These are phyloP conservation scores for Podospora fimiseda DNA, from an alignment of 495 filamentous ascomycete species.

Conservation along the genomic window DNA sequence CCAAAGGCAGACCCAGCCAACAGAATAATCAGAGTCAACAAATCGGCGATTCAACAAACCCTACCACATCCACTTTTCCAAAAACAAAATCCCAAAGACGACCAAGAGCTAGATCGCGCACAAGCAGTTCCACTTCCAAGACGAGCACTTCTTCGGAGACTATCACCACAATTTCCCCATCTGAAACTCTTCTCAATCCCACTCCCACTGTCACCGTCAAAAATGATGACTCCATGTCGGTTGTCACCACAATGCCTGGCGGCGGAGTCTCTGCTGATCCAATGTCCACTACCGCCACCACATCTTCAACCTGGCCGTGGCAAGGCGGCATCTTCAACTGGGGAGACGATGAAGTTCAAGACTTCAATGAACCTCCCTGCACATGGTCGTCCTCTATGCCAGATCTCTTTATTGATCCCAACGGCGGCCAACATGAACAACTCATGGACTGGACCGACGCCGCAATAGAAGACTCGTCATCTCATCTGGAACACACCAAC, in stretches of 20 bases:
- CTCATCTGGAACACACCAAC: not conserved
- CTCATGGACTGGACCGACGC: not conserved
- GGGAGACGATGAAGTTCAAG: not conserved
- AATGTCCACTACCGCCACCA: not conserved
- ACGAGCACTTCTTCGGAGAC: not conserved
- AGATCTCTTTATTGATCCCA: not conserved
- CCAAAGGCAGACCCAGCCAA: not conserved
- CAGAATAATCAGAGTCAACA: not conserved
- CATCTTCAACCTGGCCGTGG: not conserved
- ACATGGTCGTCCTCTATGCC: not conserved
- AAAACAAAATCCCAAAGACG: not conserved
- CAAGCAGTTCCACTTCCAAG: not conserved
- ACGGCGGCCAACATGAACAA: not conserved
- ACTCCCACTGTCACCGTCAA: no score
- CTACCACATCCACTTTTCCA: not conserved
- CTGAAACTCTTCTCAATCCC: no score
- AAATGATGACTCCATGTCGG: not conserved
- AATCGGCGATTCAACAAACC: not conserved
- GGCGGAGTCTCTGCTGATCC: not conserved
- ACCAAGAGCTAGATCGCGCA: not conserved
- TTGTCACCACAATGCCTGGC: not conserved
- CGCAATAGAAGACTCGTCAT: no score
- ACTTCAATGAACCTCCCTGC: not conserved
- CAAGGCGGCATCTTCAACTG: not conserved
- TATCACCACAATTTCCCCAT: not conserved